A percentile compares a stretch with the other conserved stretches of the same genome.
These are phyloP conservation scores for Nannizziopsis arthrosporioides DNA, from an alignment of 2,329 filamentous ascomycete species.

Conservation along the genomic window DNA sequence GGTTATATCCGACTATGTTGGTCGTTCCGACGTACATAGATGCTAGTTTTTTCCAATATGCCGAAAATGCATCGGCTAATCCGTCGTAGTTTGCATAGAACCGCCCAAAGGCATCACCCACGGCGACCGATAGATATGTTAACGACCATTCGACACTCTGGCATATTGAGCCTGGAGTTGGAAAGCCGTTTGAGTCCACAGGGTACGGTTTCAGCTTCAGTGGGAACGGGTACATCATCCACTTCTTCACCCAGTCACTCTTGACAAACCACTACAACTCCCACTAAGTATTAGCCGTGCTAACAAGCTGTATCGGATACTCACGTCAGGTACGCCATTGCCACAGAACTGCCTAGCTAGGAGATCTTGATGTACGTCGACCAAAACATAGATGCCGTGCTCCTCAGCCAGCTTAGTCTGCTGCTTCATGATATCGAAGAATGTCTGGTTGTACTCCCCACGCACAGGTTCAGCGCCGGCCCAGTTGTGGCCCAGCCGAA, in stretches of 20 bases:
- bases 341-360: too few relatives aligned
- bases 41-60: background rate
- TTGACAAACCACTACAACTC: background rate
- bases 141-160: background rate
- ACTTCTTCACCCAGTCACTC: background rate
- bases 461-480: too few relatives aligned
- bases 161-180: background rate
- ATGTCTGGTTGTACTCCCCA: too few relatives aligned
- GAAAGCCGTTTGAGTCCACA: background rate
- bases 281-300: background rate
- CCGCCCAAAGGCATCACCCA: background rate
- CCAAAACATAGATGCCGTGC: too few relatives aligned
- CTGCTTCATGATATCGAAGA: too few relatives aligned
- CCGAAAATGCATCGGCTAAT: background rate
- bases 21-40: background rate
- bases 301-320: background rate
- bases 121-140: background rate
- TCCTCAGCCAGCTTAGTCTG: too few relatives aligned
- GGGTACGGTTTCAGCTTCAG: background rate
- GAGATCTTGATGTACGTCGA: too few relatives aligned
- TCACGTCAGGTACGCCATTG: background rate
- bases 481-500: too few relatives aligned
- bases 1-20: background rate
- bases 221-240: background rate
- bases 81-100: background rate